Conservation (phyloP, 176 grass and related monocot genomes). For the Juncus effusus region DNA sequence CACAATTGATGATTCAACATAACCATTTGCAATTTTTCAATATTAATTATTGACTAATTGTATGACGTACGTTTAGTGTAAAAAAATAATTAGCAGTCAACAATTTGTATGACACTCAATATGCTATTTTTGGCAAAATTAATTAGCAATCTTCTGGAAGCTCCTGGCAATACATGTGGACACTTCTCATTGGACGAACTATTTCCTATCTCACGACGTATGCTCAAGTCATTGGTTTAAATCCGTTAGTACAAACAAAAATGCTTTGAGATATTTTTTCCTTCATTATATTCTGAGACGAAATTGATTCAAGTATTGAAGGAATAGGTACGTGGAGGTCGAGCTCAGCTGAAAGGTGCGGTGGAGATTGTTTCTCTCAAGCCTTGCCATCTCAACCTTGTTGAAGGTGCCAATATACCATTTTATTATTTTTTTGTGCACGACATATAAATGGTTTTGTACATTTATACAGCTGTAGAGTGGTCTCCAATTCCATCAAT, state of each 20-base stretch:
- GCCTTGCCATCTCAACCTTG: slow-evolving; percentile 71
- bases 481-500: slow-evolving; percentile 12
- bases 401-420: slow-evolving; percentile 50
- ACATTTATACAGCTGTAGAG: no score
- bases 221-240: no score
- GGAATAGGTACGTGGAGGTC: slow-evolving; percentile 60
- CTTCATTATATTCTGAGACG: neutral
- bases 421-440: neutral
- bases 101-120: no score
- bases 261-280: slow-evolving; percentile 6
- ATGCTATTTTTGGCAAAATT: no score
- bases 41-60: no score
- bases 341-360: slow-evolving; percentile 62
- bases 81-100: no score
- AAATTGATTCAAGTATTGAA: neutral
- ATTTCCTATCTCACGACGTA: slow-evolving; percentile 79
- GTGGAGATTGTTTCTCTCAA: slow-evolving; percentile 69
- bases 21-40: no score
- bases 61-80: no score
- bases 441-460: neutral
- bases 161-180: slow-evolving; percentile 79
- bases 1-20: no score
- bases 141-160: slow-evolving; percentile 31
- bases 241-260: neutral
- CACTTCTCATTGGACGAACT: slow-evolving; percentile 83